Evolutionary conservation across 75 land plant species (phyloP).

Genomic region (Selaginella tamariscina): DNA sequence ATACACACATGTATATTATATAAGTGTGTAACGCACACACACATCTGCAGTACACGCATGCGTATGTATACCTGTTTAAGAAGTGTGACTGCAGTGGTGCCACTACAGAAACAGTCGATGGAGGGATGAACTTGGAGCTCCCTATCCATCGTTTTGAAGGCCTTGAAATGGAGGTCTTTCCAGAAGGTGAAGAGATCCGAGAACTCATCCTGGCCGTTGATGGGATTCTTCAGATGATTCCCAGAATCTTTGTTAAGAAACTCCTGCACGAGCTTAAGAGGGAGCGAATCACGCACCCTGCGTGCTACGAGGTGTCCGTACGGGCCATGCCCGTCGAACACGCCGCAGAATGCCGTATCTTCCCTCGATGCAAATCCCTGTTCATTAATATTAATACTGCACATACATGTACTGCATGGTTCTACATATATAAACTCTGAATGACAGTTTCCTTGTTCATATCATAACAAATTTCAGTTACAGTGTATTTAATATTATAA

Average conservation of each 20-base stretch:
- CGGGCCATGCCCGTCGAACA: slow-evolving; percentile 83
- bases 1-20: no score
- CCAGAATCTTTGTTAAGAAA: slow-evolving; percentile 35
- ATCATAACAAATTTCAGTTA: neutral
- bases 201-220: slow-evolving; percentile 7
- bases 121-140: slow-evolving; percentile 65
- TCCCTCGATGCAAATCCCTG: slow-evolving; percentile 50
- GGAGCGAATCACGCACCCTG: slow-evolving; percentile 57
- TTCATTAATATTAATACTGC: no score
- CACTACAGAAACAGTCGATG: slow-evolving; percentile 94
- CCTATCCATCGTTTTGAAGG: slow-evolving; percentile 78
- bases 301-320: slow-evolving; percentile 59
- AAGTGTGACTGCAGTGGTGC: slow-evolving; percentile 83
- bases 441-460: neutral
- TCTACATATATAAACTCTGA: neutral
- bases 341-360: slow-evolving; percentile 59
- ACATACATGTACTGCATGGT: no score
- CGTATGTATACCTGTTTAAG: slow-evolving; percentile 71
- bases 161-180: slow-evolving; percentile 52
- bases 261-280: slow-evolving; percentile 40
- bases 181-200: slow-evolving; percentile 26
- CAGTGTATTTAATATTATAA: neutral
- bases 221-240: slow-evolving; percentile 7
- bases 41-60: no score
- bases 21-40: no score